Evolutionary conservation across 1,139 yeast species (phyloP).

Genomic region (Kluyveromyces marxianus): DNA sequence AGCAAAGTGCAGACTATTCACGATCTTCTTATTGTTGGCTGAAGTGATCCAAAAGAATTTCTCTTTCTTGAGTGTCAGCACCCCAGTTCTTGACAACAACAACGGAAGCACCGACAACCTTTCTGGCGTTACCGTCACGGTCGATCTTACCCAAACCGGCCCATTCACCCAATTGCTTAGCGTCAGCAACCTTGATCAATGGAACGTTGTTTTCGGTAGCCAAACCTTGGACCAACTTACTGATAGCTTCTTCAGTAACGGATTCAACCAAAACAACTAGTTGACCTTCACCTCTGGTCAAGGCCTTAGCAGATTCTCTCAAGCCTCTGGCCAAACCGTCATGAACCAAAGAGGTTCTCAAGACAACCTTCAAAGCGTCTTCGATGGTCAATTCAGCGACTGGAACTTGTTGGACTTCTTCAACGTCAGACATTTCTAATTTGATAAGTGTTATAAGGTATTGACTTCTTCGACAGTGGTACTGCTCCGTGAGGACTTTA

Average conservation of each 20-base stretch:
- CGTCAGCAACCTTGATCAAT: conserved; percentile 97
- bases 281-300: conserved; percentile 96
- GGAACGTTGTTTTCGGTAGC: conserved; percentile 97
- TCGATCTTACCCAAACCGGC: conserved; percentile 99
- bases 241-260: conserved; percentile 95
- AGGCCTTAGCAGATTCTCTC: conserved; percentile 99
- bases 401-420: conserved; percentile 73
- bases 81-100: conserved; percentile 99
- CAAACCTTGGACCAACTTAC: conserved; percentile 97
- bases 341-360: conserved; percentile 96
- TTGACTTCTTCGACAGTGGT: conserved; percentile 83
- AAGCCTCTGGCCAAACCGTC: conserved; percentile 99
- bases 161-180: conserved; percentile 99
- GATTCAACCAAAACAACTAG: conserved; percentile 97
- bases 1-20: neutral
- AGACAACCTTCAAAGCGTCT: conserved; percentile 97
- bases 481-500: conserved; percentile 60
- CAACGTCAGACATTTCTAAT: conserved; percentile 69
- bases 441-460: conserved; percentile 19
- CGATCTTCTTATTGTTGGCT: conserved; percentile 53
- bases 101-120: conserved; percentile 99
- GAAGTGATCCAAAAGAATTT: conserved; percentile 93
- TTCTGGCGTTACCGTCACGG: conserved; percentile 99
- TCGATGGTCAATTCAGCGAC: conserved; percentile 89
- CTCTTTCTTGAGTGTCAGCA: conserved; percentile 98